phyloP scores from a whole-genome alignment of 345 rosid species.

The Salix viminalis region DNA sequence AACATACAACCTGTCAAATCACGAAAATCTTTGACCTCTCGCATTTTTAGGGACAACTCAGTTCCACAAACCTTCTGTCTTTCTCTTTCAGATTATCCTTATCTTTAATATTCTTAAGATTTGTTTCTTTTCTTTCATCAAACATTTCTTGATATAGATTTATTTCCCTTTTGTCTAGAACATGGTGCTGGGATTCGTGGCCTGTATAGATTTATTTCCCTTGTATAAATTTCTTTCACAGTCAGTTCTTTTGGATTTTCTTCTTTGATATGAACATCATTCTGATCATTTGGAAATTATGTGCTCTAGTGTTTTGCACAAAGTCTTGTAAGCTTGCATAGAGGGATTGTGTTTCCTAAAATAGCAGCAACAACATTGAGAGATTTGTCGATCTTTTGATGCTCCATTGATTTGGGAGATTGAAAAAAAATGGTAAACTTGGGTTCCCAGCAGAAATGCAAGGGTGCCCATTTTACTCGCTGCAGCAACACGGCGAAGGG shows the following conservation, averaged over 20 bases:
- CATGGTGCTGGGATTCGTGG: neutral
- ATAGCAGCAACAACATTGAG: neutral
- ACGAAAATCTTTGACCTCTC: slow-evolving; percentile 6
- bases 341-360: neutral
- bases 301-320: neutral
- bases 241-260: neutral
- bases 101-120: neutral
- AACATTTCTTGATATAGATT: neutral
- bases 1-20: slow-evolving; percentile 1
- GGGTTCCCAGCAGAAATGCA: slow-evolving; percentile 13
- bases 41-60: neutral
- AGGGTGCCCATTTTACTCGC: slow-evolving; percentile 1
- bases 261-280: neutral
- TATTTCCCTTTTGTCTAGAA: neutral
- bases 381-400: neutral
- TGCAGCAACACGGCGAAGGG: neutral
- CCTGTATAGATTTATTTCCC: neutral
- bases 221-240: no score
- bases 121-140: no score
- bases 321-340: neutral
- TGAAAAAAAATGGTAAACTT: slow-evolving; percentile 3
- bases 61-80: neutral
- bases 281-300: neutral
- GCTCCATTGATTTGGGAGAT: slow-evolving; percentile 1
- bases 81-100: neutral